A percentile compares a stretch with the other conserved stretches of the same genome.
Evolutionary conservation across 202 grass and related monocot genomes (phyloP).

Genomic region (Dendrocalamus latiflorus): DNA sequence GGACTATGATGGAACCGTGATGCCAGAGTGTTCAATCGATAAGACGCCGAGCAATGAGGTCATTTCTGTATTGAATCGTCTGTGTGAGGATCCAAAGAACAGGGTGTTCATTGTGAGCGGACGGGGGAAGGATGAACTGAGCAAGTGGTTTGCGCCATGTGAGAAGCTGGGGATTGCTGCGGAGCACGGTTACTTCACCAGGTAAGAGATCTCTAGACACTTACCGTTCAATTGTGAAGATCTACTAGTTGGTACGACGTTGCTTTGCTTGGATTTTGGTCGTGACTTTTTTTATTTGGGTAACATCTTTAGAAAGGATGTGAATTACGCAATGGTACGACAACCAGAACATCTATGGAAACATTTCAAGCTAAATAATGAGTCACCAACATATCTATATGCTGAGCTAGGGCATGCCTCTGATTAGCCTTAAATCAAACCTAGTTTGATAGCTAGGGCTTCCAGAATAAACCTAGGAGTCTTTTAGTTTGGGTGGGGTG

Average conservation of each 20-base stretch:
- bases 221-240: background rate
- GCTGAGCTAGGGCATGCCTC: background rate
- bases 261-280: slow-evolving; percentile 31
- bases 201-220: slow-evolving; percentile 43
- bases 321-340: slow-evolving; percentile 13
- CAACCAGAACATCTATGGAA: background rate
- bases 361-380: background rate
- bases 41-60: slow-evolving; percentile 72
- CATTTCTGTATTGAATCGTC: slow-evolving; percentile 61
- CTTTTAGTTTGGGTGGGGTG: background rate
- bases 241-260: slow-evolving; percentile 6
- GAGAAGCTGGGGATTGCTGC: slow-evolving; percentile 89
- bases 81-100: slow-evolving; percentile 85
- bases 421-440: background rate
- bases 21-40: slow-evolving; percentile 64
- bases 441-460: background rate
- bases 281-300: slow-evolving; percentile 19
- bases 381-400: background rate
- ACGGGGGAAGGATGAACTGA: slow-evolving; percentile 78
- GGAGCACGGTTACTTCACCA: slow-evolving; percentile 91
- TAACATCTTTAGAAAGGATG: background rate
- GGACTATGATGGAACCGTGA: slow-evolving; percentile 91
- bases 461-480: background rate
- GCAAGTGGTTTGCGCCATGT: slow-evolving; percentile 78
- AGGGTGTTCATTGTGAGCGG: slow-evolving; percentile 95